phyloP scores from a whole-genome alignment of 2,329 filamentous ascomycete genomes.

The Balansia obtecta region DNA sequence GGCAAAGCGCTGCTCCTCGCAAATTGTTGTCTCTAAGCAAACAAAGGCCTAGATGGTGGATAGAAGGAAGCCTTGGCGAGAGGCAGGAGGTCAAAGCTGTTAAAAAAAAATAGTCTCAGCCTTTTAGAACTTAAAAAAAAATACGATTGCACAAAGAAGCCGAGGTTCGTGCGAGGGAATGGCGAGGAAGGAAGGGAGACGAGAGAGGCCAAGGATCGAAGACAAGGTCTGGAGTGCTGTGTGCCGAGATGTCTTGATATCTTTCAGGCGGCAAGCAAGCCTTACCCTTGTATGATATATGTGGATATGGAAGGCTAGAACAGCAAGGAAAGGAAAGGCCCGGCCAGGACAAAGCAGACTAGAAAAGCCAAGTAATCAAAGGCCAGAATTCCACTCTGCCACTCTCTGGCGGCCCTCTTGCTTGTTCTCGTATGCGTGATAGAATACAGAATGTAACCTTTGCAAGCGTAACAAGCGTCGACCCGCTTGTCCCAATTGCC shows the following conservation, averaged over 20 bases:
- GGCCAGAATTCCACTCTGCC: too few relatives aligned
- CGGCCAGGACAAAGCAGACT: too few relatives aligned
- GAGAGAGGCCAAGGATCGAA: neutral
- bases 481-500: slow-evolving; percentile 18
- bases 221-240: neutral
- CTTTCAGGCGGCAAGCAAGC: neutral
- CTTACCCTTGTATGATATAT: neutral
- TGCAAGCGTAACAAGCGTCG: neutral
- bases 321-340: too few relatives aligned
- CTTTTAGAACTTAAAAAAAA: neutral
- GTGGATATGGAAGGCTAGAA: neutral
- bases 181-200: neutral
- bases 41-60: too few relatives aligned
- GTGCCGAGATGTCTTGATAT: slow-evolving; percentile 1
- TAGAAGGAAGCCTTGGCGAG: too few relatives aligned
- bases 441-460: neutral
- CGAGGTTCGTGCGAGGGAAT: neutral
- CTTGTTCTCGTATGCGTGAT: neutral
- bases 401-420: too few relatives aligned
- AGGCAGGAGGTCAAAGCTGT: too few relatives aligned
- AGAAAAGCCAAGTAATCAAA: too few relatives aligned
- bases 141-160: neutral
- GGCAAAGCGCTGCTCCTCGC: neutral
- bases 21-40: neutral
- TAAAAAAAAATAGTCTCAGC: neutral